Percentiles rank a stretch among this genome's conserved stretches.
These are phyloP conservation scores for Erythrophleum ivorense DNA, from an alignment of 331 rosid genomes.

Conservation along the genomic window DNA sequence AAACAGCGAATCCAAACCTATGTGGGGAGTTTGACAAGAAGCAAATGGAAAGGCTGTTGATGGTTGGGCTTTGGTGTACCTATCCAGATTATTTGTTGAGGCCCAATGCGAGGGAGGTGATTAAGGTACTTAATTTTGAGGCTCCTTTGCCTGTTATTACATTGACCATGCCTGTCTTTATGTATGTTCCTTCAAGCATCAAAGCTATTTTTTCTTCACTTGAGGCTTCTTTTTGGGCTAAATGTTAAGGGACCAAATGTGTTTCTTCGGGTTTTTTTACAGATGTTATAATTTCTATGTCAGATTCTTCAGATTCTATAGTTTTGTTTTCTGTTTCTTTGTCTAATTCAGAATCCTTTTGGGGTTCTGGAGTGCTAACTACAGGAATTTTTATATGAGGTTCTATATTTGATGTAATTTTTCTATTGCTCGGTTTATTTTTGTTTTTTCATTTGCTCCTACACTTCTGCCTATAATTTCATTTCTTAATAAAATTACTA, in stretches of 20 bases:
- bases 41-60: slow-evolving; percentile 44
- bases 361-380: too few species aligned
- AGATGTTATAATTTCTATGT: too few species aligned
- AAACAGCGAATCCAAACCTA: slow-evolving; percentile 37
- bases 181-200: slow-evolving; percentile 39
- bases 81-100: slow-evolving; percentile 47
- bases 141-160: slow-evolving; percentile 43
- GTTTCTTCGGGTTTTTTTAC: too few species aligned
- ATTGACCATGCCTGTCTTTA: slow-evolving; percentile 35
- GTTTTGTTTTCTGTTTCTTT: too few species aligned
- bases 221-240: slow-evolving; percentile 14
- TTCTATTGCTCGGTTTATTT: too few species aligned
- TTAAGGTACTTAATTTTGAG: slow-evolving; percentile 43
- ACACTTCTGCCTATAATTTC: too few species aligned
- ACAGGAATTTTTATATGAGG: too few species aligned
- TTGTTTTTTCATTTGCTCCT: too few species aligned
- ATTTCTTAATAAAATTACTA: too few species aligned
- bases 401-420: too few species aligned
- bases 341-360: too few species aligned
- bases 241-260: not conserved
- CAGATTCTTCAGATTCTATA: too few species aligned
- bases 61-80: slow-evolving; percentile 64
- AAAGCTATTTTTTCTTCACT: slow-evolving; percentile 30
- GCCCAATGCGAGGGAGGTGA: slow-evolving; percentile 48
- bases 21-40: slow-evolving; percentile 37